These are phyloP conservation scores for Xylariomycetidae sp. DNA, from an alignment of 2,329 filamentous ascomycete species.

Conservation along the genomic window DNA sequence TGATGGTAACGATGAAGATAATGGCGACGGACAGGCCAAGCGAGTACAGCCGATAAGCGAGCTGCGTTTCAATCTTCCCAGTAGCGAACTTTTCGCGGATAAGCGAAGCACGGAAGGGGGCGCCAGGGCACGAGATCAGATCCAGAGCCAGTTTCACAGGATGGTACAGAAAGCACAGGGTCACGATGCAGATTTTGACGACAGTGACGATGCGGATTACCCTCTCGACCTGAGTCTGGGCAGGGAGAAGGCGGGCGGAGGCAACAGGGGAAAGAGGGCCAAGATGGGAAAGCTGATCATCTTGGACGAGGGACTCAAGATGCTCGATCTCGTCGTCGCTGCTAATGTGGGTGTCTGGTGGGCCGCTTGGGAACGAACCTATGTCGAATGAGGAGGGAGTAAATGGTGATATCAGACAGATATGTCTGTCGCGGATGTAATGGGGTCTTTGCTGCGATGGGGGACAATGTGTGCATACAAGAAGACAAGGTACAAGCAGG, in stretches of 20 bases:
- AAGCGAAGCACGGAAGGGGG: slow-evolving; percentile 32
- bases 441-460: no score
- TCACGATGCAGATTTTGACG: slow-evolving; percentile 34
- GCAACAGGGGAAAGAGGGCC: slow-evolving; percentile 76
- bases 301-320: slow-evolving; percentile 84
- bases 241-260: slow-evolving; percentile 79
- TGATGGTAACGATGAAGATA: slow-evolving; percentile 27
- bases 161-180: slow-evolving; percentile 23
- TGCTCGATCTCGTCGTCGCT: slow-evolving; percentile 89
- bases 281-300: slow-evolving; percentile 94
- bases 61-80: slow-evolving; percentile 83
- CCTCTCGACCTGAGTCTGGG: slow-evolving; percentile 70
- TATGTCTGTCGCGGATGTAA: no score
- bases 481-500: no score
- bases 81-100: slow-evolving; percentile 41
- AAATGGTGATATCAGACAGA: no score
- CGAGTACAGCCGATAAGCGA: slow-evolving; percentile 60
- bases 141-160: slow-evolving; percentile 29
- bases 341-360: slow-evolving; percentile 94
- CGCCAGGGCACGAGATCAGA: slow-evolving; percentile 28
- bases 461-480: no score
- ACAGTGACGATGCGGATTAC: slow-evolving; percentile 33
- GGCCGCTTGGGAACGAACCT: slow-evolving; percentile 68
- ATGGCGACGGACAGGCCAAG: slow-evolving; percentile 24
- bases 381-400: no score